Evolutionary conservation across 805 yeast species (phyloP).

Genomic region (Alloascoidea africana): DNA sequence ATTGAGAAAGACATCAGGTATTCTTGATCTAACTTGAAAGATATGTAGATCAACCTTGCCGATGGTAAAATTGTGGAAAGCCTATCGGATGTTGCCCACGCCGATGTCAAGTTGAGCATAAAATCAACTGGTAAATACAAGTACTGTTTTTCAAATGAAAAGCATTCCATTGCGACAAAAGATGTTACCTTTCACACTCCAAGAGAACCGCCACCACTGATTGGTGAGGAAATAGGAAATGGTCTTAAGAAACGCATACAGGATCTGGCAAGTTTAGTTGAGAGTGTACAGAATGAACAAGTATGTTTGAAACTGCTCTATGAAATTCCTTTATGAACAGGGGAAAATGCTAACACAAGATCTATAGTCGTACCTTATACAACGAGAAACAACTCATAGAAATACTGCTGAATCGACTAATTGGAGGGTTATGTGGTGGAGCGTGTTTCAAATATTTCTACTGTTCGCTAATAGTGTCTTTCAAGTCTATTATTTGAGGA

Average conservation of each 20-base stretch:
- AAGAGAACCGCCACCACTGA: slow-evolving; percentile 81
- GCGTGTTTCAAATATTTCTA: slow-evolving; percentile 75
- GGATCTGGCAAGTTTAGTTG: slow-evolving; percentile 57
- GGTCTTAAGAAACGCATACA: slow-evolving; percentile 75
- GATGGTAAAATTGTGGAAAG: slow-evolving; percentile 33
- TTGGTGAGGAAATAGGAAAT: slow-evolving; percentile 70
- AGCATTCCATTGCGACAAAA: slow-evolving; percentile 51
- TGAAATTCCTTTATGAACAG: too few species aligned
- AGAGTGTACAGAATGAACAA: slow-evolving; percentile 82
- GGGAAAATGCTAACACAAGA: not conserved
- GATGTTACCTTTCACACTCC: slow-evolving; percentile 94
- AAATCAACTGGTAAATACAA: slow-evolving; percentile 56
- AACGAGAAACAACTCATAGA: slow-evolving; percentile 94
- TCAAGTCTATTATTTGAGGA: slow-evolving; percentile 86
- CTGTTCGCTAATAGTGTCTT: slow-evolving; percentile 79
- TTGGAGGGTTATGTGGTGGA: slow-evolving; percentile 97
- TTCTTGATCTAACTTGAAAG: too few species aligned
- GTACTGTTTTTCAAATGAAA: slow-evolving; percentile 89
- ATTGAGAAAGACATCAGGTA: too few species aligned
- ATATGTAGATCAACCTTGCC: slow-evolving; percentile 45
- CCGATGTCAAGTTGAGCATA: slow-evolving; percentile 60
- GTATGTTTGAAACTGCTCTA: too few species aligned
- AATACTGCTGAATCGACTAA: slow-evolving; percentile 97
- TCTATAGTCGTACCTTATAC: slow-evolving; percentile 63
- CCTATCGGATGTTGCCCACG: slow-evolving; percentile 53